A percentile compares a stretch with the other conserved stretches of the same genome.
These are phyloP conservation scores for Quercus cerris DNA, from an alignment of 306 rosid species.

Conservation along the genomic window DNA sequence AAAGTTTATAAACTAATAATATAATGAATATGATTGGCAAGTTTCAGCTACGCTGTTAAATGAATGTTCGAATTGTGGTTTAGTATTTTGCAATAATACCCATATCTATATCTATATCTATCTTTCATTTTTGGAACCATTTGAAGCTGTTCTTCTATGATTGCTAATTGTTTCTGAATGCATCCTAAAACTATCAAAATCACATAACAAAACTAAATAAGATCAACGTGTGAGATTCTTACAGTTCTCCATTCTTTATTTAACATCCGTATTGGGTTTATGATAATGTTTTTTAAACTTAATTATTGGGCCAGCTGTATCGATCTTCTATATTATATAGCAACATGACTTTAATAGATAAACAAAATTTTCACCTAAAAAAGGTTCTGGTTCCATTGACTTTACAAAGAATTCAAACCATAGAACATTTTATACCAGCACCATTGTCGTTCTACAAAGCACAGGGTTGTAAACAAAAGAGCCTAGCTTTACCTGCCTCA, in stretches of 20 bases:
- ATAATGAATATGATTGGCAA: no score
- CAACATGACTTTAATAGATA: no score
- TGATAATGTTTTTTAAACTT: no score
- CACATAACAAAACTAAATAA: not conserved
- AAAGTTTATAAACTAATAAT: no score
- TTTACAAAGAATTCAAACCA: not conserved
- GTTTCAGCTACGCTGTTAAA: no score
- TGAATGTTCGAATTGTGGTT: no score
- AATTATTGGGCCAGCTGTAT: no score
- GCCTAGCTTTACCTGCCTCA: not conserved
- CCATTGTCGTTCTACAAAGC: not conserved
- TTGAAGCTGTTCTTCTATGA: no score
- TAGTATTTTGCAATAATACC: no score
- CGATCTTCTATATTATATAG: no score
- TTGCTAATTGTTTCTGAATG: no score
- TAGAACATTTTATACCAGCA: not conserved
- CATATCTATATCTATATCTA: no score
- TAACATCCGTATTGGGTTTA: not conserved
- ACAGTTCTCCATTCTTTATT: not conserved
- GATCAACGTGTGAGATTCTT: not conserved
- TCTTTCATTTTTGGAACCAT: not conserved
- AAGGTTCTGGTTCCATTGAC: not conserved
- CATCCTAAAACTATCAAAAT: not conserved
- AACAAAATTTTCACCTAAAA: not conserved
- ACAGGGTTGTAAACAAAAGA: not conserved